phyloP scores from a whole-genome alignment of 441 rosid species.

The Euphorbia celastroides region DNA sequence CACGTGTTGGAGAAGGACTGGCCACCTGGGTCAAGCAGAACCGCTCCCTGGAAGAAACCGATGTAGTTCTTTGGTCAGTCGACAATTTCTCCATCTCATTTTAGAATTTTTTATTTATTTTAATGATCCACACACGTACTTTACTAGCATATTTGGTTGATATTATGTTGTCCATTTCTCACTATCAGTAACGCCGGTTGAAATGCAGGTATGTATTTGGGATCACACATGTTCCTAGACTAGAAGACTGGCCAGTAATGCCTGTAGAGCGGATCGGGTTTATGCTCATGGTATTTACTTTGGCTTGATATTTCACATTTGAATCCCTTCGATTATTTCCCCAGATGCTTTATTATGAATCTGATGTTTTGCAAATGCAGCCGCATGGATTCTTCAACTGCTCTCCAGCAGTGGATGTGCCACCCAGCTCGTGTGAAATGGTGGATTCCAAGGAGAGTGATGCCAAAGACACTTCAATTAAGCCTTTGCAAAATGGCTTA shows the following conservation, averaged over 20 bases:
- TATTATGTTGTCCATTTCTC: neutral
- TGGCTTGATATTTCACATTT: neutral
- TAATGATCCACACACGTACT: neutral
- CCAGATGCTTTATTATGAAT: neutral
- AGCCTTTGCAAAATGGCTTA: conserved; percentile 41
- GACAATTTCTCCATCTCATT: neutral
- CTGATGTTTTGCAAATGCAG: conserved; percentile 31
- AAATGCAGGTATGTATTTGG: conserved; percentile 77
- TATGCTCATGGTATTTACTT: conserved; percentile 49
- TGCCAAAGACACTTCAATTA: conserved; percentile 47
- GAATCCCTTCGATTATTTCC: neutral
- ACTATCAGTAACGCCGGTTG: neutral
- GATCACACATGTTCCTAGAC: conserved; percentile 71
- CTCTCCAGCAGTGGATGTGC: conserved; percentile 86
- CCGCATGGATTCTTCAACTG: conserved; percentile 92
- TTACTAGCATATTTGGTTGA: neutral
- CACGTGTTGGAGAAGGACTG: conserved; percentile 76
- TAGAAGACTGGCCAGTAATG: conserved; percentile 97
- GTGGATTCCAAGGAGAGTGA: conserved; percentile 69
- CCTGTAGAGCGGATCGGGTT: conserved; percentile 78
- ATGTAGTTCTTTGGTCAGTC: conserved; percentile 70
- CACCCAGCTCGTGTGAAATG: conserved; percentile 64
- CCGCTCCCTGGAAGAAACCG: conserved; percentile 69
- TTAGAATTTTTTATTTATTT: neutral
- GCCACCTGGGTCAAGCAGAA: conserved; percentile 78